These are phyloP conservation scores for Skeletonema costatum DNA, from an alignment of 108 stramenopile species.

Conservation along the genomic window DNA sequence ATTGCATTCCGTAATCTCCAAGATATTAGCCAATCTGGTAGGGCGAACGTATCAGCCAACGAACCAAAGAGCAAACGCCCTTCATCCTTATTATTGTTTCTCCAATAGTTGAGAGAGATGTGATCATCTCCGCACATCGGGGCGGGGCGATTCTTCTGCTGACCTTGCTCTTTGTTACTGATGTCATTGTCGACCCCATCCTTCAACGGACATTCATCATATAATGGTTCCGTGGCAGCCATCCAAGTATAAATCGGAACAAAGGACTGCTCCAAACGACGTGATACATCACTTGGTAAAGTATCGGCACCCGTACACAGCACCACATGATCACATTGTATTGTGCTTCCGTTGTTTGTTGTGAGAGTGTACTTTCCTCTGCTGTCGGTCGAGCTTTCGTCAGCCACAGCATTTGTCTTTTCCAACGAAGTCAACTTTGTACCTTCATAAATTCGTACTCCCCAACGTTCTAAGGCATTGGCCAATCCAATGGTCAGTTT, in stretches of 20 bases:
- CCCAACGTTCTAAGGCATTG: constrained; percentile 30
- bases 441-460: constrained; percentile 30
- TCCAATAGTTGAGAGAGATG: constrained; percentile 43
- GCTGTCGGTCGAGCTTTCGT: neutral
- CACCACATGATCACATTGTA: constrained; percentile 43
- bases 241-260: constrained; percentile 44
- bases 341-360: constrained; percentile 15
- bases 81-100: constrained; percentile 17
- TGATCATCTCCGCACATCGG: constrained; percentile 45
- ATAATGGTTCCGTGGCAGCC: constrained; percentile 33
- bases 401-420: neutral
- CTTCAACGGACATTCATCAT: constrained; percentile 24
- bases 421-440: constrained; percentile 20
- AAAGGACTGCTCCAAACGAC: constrained; percentile 27
- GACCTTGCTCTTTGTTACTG: neutral
- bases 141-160: neutral
- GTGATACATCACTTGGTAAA: constrained; percentile 1
- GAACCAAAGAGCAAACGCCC: constrained; percentile 38
- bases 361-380: constrained; percentile 24
- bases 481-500: constrained; percentile 33
- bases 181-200: neutral
- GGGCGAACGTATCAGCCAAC: constrained; percentile 28
- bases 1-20: constrained; percentile 33
- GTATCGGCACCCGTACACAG: constrained; percentile 36
- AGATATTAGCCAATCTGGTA: constrained; percentile 22